Evolutionary conservation across 164 flowering plant genomes (phyloP).

Genomic region (Pachysandra terminalis): DNA sequence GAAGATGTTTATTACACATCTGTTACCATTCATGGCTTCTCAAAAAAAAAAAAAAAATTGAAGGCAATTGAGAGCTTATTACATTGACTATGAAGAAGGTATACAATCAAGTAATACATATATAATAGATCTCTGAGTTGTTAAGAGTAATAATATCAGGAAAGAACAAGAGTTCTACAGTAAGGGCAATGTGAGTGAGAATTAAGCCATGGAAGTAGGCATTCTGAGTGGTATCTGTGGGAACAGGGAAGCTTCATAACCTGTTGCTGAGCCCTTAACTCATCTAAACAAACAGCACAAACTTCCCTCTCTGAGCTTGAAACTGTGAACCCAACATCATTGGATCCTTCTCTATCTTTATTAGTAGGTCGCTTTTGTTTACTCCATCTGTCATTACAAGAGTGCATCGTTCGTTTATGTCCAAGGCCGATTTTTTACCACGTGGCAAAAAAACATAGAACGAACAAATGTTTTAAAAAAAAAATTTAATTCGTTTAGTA

Average conservation of each 20-base stretch:
- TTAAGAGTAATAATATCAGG: neutral
- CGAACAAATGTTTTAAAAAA: too few species aligned
- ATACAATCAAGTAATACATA: too few species aligned
- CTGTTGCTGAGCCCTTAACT: constrained; percentile 12
- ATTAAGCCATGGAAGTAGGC: constrained; percentile 32
- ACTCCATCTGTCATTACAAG: constrained; percentile 15
- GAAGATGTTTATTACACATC: too few species aligned
- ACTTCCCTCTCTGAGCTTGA: constrained; percentile 17
- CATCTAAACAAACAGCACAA: constrained; percentile 33
- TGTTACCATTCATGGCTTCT: too few species aligned
- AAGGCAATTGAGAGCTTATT: too few species aligned
- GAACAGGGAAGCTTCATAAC: constrained; percentile 27
- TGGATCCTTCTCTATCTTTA: neutral
- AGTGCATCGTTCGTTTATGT: too few species aligned
- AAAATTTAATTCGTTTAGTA: too few species aligned
- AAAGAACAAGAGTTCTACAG: constrained; percentile 21
- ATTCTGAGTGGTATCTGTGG: constrained; percentile 30
- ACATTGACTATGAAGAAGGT: too few species aligned
- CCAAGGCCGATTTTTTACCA: too few species aligned
- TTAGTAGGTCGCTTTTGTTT: neutral
- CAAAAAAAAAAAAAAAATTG: too few species aligned
- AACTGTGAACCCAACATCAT: neutral
- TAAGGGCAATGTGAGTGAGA: constrained; percentile 33
- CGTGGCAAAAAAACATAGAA: neutral
- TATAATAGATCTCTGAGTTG: neutral